Percentiles rank a stretch among this genome's conserved stretches.
Evolutionary conservation across 768 basidiomycete genomes (phyloP).

Genomic region (Tricholomella constricta): DNA sequence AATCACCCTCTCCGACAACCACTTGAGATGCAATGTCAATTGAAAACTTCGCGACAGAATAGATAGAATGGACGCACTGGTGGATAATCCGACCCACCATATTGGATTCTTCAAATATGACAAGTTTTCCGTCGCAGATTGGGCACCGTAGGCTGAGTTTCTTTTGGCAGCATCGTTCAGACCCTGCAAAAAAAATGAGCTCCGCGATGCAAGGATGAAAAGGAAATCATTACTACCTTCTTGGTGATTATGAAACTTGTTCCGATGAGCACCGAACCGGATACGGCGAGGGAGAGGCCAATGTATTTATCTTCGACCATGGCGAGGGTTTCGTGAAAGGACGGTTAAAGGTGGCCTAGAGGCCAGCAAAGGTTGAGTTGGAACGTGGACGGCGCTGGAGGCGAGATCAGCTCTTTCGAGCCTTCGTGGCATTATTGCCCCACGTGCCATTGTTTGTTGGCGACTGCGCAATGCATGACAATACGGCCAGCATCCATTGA

Average conservation of each 20-base stretch:
- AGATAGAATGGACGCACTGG: conserved; percentile 59
- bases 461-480: conserved; percentile 2
- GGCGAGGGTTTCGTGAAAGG: conserved; percentile 7
- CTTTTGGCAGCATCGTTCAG: conserved; percentile 80
- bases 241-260: conserved; percentile 99
- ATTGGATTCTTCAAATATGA: conserved; percentile 88
- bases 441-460: conserved; percentile 21
- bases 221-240: conserved; percentile 59
- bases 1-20: conserved; percentile 85
- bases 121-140: conserved; percentile 77
- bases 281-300: conserved; percentile 86
- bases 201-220: background rate
- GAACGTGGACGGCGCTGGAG: background rate
- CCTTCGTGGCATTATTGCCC: conserved; percentile 23
- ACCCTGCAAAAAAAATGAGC: conserved; percentile 55
- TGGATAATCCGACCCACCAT: conserved; percentile 97
- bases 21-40: conserved; percentile 48
- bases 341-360: conserved; percentile 15
- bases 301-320: conserved; percentile 97
- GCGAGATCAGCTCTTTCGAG: conserved; percentile 1
- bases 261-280: conserved; percentile 85
- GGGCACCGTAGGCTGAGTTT: conserved; percentile 44
- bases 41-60: conserved; percentile 1
- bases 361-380: conserved; percentile 14
- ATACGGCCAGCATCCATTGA: too few relatives aligned